Evolutionary conservation across 1,284 basidiomycete genomes (phyloP).

Genomic region (Fereydounia khargensis): DNA sequence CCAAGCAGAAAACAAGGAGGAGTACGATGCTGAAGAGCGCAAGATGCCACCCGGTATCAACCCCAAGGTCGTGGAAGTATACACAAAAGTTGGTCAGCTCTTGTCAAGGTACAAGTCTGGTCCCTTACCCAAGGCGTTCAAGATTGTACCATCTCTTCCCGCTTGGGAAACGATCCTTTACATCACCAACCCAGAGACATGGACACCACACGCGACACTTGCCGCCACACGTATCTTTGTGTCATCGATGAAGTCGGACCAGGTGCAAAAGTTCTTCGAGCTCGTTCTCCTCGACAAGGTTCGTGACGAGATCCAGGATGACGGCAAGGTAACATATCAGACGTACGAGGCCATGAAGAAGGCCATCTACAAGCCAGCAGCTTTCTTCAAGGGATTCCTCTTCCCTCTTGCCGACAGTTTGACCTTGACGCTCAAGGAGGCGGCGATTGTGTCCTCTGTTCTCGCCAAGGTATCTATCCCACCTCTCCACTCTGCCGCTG

Average conservation of each 20-base stretch:
- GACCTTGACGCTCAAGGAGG: constrained; percentile 84
- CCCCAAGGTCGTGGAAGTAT: constrained; percentile 93
- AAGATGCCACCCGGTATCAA: constrained; percentile 74
- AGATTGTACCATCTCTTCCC: constrained; percentile 92
- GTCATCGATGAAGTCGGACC: constrained; percentile 91
- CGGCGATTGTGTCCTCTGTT: constrained; percentile 89
- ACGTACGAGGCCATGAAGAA: constrained; percentile 90
- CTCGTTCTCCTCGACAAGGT: constrained; percentile 89
- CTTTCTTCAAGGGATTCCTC: constrained; percentile 97
- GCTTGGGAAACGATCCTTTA: constrained; percentile 95
- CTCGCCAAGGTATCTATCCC: constrained; percentile 89
- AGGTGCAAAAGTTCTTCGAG: constrained; percentile 90
- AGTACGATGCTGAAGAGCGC: constrained; percentile 18
- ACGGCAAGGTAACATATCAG: constrained; percentile 85
- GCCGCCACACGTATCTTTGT: constrained; percentile 94
- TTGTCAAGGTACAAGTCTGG: constrained; percentile 92
- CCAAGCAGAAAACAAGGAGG: constrained; percentile 58
- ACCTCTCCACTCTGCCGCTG: constrained; percentile 92
- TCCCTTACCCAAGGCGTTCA: constrained; percentile 93
- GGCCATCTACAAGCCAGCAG: constrained; percentile 90
- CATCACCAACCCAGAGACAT: constrained; percentile 84
- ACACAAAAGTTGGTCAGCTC: constrained; percentile 84
- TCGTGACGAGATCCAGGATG: constrained; percentile 77
- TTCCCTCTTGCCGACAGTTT: constrained; percentile 86
- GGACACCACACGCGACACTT: constrained; percentile 92